Conservation (phyloP, 225 moss, liverwort and hornwort species). For the Ulota crispa region DNA sequence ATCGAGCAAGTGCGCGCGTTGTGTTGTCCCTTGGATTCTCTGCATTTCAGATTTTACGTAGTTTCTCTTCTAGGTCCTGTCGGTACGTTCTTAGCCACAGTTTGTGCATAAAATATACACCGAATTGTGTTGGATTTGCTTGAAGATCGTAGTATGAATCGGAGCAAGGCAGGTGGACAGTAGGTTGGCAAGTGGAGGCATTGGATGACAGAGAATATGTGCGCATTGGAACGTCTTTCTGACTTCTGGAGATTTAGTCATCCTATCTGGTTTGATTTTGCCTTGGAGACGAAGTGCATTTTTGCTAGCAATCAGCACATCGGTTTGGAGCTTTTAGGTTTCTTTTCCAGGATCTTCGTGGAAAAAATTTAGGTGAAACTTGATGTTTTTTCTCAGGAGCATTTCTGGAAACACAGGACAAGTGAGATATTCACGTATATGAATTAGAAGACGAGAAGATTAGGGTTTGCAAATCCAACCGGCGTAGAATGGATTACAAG, state of each 20-base stretch:
- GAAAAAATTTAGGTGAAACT: not conserved
- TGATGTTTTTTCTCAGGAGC: not conserved
- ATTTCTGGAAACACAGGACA: not conserved
- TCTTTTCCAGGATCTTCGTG: not conserved
- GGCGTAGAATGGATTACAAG: conserved; percentile 3
- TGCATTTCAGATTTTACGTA: not conserved
- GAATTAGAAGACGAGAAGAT: not conserved
- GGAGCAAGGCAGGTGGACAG: not conserved
- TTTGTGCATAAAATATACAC: not conserved
- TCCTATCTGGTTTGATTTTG: not conserved
- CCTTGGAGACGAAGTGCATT: not conserved
- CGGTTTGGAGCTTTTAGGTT: not conserved
- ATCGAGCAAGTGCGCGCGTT: not conserved
- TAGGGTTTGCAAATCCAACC: not conserved
- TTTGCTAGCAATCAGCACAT: not conserved
- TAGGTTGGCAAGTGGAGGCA: not conserved
- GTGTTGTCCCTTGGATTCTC: not conserved
- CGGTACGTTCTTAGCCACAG: not conserved
- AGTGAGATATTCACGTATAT: not conserved
- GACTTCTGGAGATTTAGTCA: not conserved
- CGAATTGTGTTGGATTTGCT: not conserved
- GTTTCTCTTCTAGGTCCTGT: not conserved
- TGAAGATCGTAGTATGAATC: not conserved
- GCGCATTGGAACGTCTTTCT: not conserved
- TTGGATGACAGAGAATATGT: not conserved